A percentile compares a stretch with the other conserved stretches of the same genome.
These are phyloP conservation scores for Naganishia cerealis DNA, from an alignment of 1,284 basidiomycete genomes.

Conservation along the genomic window DNA sequence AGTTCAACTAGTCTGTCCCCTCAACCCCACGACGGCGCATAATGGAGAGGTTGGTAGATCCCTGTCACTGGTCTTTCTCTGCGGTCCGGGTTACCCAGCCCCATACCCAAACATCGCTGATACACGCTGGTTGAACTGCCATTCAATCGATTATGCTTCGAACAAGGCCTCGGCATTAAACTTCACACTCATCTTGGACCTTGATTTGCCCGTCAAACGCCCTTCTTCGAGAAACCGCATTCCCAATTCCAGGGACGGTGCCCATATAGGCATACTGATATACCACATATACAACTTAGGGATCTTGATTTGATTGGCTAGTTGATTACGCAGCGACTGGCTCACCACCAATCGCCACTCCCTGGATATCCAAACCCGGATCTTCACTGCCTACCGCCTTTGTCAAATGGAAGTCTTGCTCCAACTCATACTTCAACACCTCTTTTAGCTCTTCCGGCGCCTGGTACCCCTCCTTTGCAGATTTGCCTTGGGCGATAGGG, in stretches of 20 bases:
- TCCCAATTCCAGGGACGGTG: background rate
- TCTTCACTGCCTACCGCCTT: slow-evolving; percentile 14
- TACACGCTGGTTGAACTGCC: no score
- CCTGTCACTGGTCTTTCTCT: no score
- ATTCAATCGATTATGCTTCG: no score
- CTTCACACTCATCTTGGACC: no score
- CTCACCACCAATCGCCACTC: slow-evolving; percentile 19
- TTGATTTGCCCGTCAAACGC: no score
- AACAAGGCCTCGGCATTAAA: no score
- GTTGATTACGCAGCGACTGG: background rate
- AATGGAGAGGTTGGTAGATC: no score
- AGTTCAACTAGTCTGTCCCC: no score
- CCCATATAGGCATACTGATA: background rate
- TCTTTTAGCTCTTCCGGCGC: slow-evolving; percentile 32
- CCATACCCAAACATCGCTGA: no score
- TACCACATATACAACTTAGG: background rate
- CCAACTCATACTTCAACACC: slow-evolving; percentile 37
- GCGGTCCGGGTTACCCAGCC: no score
- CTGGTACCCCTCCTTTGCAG: slow-evolving; percentile 21
- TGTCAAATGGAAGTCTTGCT: slow-evolving; percentile 39
- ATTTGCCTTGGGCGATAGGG: slow-evolving; percentile 33
- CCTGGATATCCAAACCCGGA: slow-evolving; percentile 24
- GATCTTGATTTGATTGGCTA: background rate
- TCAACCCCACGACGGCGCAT: no score
- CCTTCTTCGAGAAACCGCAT: no score